These are phyloP conservation scores for Thelephora ganbajun DNA, from an alignment of 768 basidiomycete genomes.

Conservation along the genomic window DNA sequence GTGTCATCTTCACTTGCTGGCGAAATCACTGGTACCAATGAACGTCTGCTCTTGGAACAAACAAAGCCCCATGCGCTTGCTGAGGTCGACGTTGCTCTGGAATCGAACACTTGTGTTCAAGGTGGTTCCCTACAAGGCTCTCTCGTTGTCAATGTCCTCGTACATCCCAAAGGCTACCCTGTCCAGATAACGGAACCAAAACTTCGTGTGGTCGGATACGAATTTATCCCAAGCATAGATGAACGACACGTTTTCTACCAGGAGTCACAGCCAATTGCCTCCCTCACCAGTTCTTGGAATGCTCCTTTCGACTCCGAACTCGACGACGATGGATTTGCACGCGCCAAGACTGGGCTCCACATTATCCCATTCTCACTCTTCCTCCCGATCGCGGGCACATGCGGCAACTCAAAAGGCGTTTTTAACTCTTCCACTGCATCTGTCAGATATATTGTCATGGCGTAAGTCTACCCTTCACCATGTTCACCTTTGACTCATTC, in stretches of 20 bases:
- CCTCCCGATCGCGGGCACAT: constrained; percentile 40
- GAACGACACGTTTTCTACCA: constrained; percentile 78
- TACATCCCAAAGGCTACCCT: constrained; percentile 41
- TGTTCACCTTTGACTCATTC: neutral
- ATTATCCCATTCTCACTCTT: constrained; percentile 58
- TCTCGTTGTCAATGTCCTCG: constrained; percentile 50
- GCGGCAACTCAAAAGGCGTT: constrained; percentile 43
- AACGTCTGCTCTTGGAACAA: constrained; percentile 37
- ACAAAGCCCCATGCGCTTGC: constrained; percentile 63
- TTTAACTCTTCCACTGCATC: constrained; percentile 41
- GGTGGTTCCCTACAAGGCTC: constrained; percentile 60
- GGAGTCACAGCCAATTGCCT: constrained; percentile 39
- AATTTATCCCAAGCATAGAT: constrained; percentile 43
- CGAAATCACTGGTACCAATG: constrained; percentile 1
- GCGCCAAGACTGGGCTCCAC: constrained; percentile 53
- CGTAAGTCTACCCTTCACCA: constrained; percentile 28
- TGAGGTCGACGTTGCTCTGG: constrained; percentile 68
- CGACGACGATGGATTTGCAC: constrained; percentile 49
- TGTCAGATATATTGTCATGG: constrained; percentile 71
- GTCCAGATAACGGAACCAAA: constrained; percentile 62
- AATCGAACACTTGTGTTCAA: constrained; percentile 66
- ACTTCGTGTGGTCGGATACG: constrained; percentile 75
- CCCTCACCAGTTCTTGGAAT: constrained; percentile 30
- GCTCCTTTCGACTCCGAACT: constrained; percentile 28
- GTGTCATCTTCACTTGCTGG: constrained; percentile 21